These are phyloP conservation scores for Exophiala phaeomuriformis DNA, from an alignment of 2,329 filamentous ascomycete species.

Conservation along the genomic window DNA sequence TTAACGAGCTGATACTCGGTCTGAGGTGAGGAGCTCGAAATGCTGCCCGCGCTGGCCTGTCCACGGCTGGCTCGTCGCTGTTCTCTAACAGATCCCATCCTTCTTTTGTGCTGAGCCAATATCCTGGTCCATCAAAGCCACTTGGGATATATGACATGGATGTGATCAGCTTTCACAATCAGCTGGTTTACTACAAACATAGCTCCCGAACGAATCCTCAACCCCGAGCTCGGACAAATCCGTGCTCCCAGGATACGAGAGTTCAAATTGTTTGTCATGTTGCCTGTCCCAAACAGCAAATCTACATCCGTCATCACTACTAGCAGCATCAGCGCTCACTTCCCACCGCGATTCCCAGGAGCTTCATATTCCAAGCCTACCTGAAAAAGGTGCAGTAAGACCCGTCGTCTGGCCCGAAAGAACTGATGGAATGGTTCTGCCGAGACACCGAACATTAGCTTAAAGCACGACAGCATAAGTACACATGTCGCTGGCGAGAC, in stretches of 20 bases:
- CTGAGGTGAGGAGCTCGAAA: no score
- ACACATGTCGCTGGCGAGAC: not conserved
- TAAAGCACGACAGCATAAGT: not conserved
- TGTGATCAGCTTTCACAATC: not conserved
- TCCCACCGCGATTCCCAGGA: not conserved
- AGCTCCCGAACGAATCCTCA: constrained; percentile 7
- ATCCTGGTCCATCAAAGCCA: no score
- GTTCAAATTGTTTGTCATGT: not conserved
- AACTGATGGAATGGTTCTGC: constrained; percentile 9
- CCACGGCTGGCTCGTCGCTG: no score
- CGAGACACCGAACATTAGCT: not conserved
- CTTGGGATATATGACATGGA: no score
- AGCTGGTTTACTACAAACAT: not conserved
- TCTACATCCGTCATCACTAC: constrained; percentile 8
- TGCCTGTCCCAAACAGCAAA: not conserved
- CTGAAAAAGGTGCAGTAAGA: constrained; percentile 7
- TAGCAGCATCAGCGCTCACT: not conserved
- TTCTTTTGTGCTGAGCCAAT: no score
- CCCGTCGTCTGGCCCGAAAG: constrained; percentile 5
- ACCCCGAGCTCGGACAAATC: constrained; percentile 4
- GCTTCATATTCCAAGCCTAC: not conserved
- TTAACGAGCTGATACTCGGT: no score
- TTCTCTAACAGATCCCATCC: no score
- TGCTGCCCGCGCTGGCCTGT: no score
- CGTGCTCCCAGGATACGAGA: constrained; percentile 6